Evolutionary conservation across 2,329 filamentous ascomycete genomes (phyloP).

Genomic region (Epichloe aotearoae): DNA sequence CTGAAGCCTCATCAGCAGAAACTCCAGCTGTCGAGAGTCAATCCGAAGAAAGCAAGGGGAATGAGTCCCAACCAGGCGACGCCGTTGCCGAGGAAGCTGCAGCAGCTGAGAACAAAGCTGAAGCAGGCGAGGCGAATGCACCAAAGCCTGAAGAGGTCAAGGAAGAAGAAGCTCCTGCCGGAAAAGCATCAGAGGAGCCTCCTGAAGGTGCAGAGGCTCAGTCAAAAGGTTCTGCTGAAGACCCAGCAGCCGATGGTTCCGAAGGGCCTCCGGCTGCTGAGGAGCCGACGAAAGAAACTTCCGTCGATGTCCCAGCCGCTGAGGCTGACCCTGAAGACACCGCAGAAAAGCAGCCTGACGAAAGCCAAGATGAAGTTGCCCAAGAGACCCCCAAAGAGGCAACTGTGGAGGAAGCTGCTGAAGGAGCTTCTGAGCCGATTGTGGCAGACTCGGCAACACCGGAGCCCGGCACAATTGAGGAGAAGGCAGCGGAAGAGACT

Average conservation of each 20-base stretch:
- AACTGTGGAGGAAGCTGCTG: not conserved
- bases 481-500: not conserved
- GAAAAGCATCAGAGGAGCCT: not conserved
- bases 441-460: not conserved
- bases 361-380: slow-evolving; percentile 2
- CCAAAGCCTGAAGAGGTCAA: not conserved
- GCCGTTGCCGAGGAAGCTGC: not conserved
- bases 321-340: not conserved
- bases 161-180: not conserved
- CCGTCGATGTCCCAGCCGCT: not conserved
- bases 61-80: not conserved
- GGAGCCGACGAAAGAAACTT: not conserved
- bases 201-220: not conserved
- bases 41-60: not conserved
- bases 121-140: not conserved
- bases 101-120: not conserved
- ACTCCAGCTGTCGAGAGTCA: not conserved
- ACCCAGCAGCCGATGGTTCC: not conserved
- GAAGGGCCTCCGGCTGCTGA: not conserved
- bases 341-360: not conserved
- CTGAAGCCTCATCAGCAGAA: not conserved
- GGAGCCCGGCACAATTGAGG: not conserved
- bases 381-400: not conserved
- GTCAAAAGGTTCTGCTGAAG: not conserved
- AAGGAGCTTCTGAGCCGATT: not conserved